Conservation (phyloP, 352 stramenopile genomes). For the Phytophthora pini region DNA sequence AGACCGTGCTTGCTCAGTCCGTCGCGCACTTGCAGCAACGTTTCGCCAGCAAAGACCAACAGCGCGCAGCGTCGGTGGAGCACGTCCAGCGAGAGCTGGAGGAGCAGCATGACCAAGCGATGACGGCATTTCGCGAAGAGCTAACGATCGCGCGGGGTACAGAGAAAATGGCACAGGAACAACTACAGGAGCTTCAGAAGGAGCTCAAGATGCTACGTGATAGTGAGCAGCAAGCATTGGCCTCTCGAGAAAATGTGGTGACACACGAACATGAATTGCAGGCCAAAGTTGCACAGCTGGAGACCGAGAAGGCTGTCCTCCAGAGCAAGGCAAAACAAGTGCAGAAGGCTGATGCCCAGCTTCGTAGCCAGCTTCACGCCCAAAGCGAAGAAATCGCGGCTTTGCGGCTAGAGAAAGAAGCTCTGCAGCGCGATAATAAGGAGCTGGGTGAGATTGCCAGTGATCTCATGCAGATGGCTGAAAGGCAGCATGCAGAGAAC, state of each 20-base stretch:
- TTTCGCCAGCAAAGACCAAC: slow-evolving; percentile 64
- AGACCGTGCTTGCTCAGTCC: slow-evolving; percentile 76
- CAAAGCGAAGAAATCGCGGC: slow-evolving; percentile 50
- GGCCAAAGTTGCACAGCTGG: slow-evolving; percentile 44
- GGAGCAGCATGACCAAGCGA: slow-evolving; percentile 40
- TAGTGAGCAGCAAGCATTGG: slow-evolving; percentile 25
- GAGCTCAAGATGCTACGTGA: slow-evolving; percentile 39
- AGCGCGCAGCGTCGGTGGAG: slow-evolving; percentile 51
- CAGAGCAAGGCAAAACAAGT: slow-evolving; percentile 66
- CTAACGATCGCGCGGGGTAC: slow-evolving; percentile 28
- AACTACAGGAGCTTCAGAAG: slow-evolving; percentile 43
- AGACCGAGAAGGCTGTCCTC: slow-evolving; percentile 77
- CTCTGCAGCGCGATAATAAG: slow-evolving; percentile 53
- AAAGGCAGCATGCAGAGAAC: slow-evolving; percentile 58
- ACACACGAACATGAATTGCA: slow-evolving; percentile 41
- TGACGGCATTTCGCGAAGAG: slow-evolving; percentile 40
- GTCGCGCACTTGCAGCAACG: slow-evolving; percentile 74
- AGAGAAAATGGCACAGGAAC: slow-evolving; percentile 41
- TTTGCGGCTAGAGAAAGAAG: slow-evolving; percentile 43
- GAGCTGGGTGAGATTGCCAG: slow-evolving; percentile 66
- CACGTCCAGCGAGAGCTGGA: slow-evolving; percentile 51
- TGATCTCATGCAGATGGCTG: slow-evolving; percentile 74
- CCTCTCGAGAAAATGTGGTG: slow-evolving; percentile 31
- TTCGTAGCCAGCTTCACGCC: slow-evolving; percentile 54
- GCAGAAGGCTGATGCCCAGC: slow-evolving; percentile 62